A percentile compares a stretch with the other conserved stretches of the same genome.
phyloP scores from a whole-genome alignment of 2,329 filamentous ascomycete genomes.

The Diaporthe eres region DNA sequence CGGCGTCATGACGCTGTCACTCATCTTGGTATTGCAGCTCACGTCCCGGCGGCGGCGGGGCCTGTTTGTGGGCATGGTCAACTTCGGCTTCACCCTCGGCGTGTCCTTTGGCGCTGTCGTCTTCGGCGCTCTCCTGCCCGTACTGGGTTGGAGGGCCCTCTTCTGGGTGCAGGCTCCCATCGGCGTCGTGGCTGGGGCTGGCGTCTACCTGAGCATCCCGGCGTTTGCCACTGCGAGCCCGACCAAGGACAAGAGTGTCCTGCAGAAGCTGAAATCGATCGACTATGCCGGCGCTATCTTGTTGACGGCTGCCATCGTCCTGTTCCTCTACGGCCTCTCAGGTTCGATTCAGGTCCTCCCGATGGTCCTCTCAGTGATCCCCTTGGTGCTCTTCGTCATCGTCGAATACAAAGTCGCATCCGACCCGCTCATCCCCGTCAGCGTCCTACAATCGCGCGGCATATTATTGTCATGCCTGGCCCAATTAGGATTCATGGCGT shows the following conservation, averaged over 20 bases:
- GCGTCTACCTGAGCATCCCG: slow-evolving; percentile 77
- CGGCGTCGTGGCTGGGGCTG: slow-evolving; percentile 71
- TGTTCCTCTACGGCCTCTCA: slow-evolving; percentile 80
- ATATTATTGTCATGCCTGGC: slow-evolving; percentile 81
- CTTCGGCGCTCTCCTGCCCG: slow-evolving; percentile 74
- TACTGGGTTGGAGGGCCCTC: slow-evolving; percentile 71
- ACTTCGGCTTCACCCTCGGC: slow-evolving; percentile 79
- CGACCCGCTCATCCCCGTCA: slow-evolving; percentile 82
- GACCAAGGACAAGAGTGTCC: slow-evolving; percentile 57
- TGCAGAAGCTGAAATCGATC: slow-evolving; percentile 72
- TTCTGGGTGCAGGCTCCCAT: slow-evolving; percentile 81
- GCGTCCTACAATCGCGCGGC: slow-evolving; percentile 77
- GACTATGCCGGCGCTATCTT: slow-evolving; percentile 81
- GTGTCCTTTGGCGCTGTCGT: slow-evolving; percentile 80
- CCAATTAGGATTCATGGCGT: slow-evolving; percentile 84
- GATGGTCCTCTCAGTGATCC: slow-evolving; percentile 69
- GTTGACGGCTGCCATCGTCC: slow-evolving; percentile 76
- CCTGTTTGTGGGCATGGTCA: slow-evolving; percentile 80
- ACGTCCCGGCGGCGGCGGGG: slow-evolving; percentile 77
- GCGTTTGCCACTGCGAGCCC: slow-evolving; percentile 49
- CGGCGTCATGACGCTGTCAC: slow-evolving; percentile 79
- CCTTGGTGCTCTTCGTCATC: slow-evolving; percentile 68
- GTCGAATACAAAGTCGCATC: slow-evolving; percentile 74
- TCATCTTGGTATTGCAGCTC: slow-evolving; percentile 84
- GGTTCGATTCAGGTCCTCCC: slow-evolving; percentile 71